Evolutionary conservation across 495 filamentous ascomycete species (phyloP), one percentile per base, ranked within the genome.

Genomic region (Chaetomium tenue): DNA sequence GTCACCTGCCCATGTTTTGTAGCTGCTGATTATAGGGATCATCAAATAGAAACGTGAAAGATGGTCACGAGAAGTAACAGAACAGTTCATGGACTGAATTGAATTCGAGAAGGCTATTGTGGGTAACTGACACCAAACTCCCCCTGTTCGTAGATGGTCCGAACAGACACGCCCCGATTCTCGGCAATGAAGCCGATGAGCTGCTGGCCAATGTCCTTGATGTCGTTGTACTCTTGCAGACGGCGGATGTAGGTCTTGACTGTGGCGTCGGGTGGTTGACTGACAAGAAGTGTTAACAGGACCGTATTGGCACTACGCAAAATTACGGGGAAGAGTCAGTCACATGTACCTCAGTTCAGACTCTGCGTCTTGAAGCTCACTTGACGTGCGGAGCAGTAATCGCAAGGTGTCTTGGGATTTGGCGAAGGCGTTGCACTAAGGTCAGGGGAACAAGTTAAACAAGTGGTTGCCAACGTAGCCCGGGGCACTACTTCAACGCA

Each of bases 191-290:
- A 68, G 0, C 89, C 88, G 75, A 91, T 86, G 20, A 93, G 70
- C 0, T 89, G 88, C 71, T 88, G 87, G 0, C 84, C 90, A 3
- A 89, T 76, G 72, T 92, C 90, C 56, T 87, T 84, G 69, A 92
- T 86, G 65, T 91, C 90, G 73, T 93, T 93, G 79, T 92, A 92
- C 58, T 86, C 78, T 69, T 91, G 88, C 8, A 93, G 76, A 1
- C 87, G 79, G 62, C 76, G 78, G 67, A 91, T 91, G 73, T 92
- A 89, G 8, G 72, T 77, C 56, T 87, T 81, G 28, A 91, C 84
- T 0, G 67, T 71, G 23, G 25, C 22, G 16, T 69, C 66, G 13
- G 68, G 46, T 9, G 66, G 63, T 51, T 72, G 70, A n/a, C 11
- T 18, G 20, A 20, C 15, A 8, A 7, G 3, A 11, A 1, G 6